These are phyloP conservation scores for Hypsizygus ulmarius DNA, from an alignment of 1,284 basidiomycete genomes.

Conservation along the genomic window DNA sequence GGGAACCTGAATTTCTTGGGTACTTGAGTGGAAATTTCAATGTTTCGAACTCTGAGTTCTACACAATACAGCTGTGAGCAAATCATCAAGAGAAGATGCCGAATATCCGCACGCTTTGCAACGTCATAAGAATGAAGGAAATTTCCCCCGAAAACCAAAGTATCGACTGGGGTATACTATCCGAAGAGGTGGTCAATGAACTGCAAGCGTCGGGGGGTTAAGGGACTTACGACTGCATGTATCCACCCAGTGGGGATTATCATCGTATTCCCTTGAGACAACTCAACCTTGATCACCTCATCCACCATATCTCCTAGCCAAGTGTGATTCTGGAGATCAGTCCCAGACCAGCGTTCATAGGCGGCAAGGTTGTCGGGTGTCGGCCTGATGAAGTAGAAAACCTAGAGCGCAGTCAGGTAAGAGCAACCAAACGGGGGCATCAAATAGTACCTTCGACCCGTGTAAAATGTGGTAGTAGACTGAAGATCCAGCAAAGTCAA, in stretches of 20 bases:
- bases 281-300: slow-evolving; percentile 81
- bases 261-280: slow-evolving; percentile 90
- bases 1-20: slow-evolving; percentile 96
- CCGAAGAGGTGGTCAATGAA: slow-evolving; percentile 9
- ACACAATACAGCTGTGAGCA: slow-evolving; percentile 21
- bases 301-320: slow-evolving; percentile 94
- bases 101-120: slow-evolving; percentile 60
- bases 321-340: slow-evolving; percentile 79
- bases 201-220: background rate
- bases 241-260: slow-evolving; percentile 98
- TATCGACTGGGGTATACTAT: slow-evolving; percentile 87
- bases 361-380: slow-evolving; percentile 87
- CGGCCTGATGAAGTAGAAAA: slow-evolving; percentile 94
- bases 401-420: slow-evolving; percentile 41
- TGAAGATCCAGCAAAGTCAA: slow-evolving; percentile 94
- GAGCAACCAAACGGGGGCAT: slow-evolving; percentile 7
- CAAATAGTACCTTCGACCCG: slow-evolving; percentile 65
- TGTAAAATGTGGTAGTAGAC: slow-evolving; percentile 91
- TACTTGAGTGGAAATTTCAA: slow-evolving; percentile 91
- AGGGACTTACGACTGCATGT: slow-evolving; percentile 81
- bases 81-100: slow-evolving; percentile 3
- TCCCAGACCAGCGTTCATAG: slow-evolving; percentile 88
- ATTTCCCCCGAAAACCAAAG: slow-evolving; percentile 96
- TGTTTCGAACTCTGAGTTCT: slow-evolving; percentile 87
- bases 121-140: slow-evolving; percentile 88